These are phyloP conservation scores for Lodderomyces parapsilosis DNA, from an alignment of 1,139 yeast genomes.

Conservation along the genomic window DNA sequence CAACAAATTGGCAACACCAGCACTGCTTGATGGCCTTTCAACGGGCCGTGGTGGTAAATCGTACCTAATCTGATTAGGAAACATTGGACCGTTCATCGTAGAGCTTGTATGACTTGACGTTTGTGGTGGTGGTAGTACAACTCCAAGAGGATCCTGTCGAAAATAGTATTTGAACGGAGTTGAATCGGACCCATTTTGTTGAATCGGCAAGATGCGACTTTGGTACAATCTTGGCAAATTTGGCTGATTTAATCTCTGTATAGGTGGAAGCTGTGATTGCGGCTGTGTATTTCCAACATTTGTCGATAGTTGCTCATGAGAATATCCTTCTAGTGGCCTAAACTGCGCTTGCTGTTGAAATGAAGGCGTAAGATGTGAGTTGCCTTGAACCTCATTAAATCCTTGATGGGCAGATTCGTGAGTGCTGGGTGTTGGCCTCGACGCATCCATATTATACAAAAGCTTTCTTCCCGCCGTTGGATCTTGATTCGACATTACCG, in stretches of 20 bases:
- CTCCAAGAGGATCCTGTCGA: background rate
- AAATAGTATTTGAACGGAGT: background rate
- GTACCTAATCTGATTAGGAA: background rate
- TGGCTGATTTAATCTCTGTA: slow-evolving; percentile 1
- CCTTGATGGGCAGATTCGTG: background rate
- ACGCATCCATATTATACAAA: background rate
- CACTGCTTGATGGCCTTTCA: background rate
- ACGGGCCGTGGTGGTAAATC: background rate
- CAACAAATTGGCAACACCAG: background rate
- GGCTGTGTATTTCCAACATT: slow-evolving; percentile 1
- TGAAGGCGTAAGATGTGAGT: background rate
- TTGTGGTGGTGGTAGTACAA: background rate
- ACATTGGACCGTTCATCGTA: background rate
- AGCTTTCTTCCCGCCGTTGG: background rate
- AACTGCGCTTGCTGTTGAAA: background rate
- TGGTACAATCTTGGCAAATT: background rate
- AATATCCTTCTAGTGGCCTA: background rate
- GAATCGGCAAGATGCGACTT: slow-evolving; percentile 1
- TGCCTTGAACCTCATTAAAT: background rate
- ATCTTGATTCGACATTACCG: background rate
- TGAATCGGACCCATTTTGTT: background rate
- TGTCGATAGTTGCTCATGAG: background rate
- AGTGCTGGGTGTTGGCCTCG: slow-evolving; percentile 1
- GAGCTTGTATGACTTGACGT: background rate
- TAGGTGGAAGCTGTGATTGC: slow-evolving; percentile 6